These are phyloP conservation scores for Chalciporus sphaerocephalus DNA, from an alignment of 768 basidiomycete species.

Conservation along the genomic window DNA sequence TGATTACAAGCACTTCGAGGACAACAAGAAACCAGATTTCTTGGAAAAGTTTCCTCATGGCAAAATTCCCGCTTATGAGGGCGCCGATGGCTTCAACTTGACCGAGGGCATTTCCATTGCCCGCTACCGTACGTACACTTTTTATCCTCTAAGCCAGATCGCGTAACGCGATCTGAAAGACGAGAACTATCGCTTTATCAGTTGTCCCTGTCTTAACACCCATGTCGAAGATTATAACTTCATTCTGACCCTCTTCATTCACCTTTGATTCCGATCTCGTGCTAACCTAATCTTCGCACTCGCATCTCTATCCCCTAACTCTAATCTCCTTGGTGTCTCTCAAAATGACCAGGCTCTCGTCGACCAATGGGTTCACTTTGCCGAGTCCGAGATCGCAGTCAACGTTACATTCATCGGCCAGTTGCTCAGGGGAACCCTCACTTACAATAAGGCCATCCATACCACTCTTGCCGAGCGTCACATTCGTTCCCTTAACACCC, in stretches of 20 bases:
- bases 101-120: conserved; percentile 80
- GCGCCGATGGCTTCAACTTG: conserved; percentile 70
- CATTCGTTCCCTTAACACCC: conserved; percentile 52
- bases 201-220: conserved; percentile 71
- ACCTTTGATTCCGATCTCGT: conserved; percentile 9
- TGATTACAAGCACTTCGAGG: conserved; percentile 54
- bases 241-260: conserved; percentile 5
- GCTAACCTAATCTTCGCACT: conserved; percentile 45
- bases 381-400: conserved; percentile 57
- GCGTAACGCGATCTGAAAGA: conserved; percentile 18
- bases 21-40: conserved; percentile 70
- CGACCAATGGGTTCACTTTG: conserved; percentile 81
- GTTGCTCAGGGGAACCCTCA: conserved; percentile 47
- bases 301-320: conserved; percentile 69
- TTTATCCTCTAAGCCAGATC: conserved; percentile 8
- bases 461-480: conserved; percentile 49
- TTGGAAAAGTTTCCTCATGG: conserved; percentile 72
- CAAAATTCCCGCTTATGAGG: conserved; percentile 83
- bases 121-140: conserved; percentile 71
- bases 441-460: conserved; percentile 82
- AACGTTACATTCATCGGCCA: conserved; percentile 35
- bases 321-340: conserved; percentile 66
- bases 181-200: conserved; percentile 39
- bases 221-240: conserved; percentile 47
- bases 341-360: conserved; percentile 67